Base-by-base conservation (phyloP, 1,284 basidiomycete genomes). In the Phellinidium pouzarii region DNA sequence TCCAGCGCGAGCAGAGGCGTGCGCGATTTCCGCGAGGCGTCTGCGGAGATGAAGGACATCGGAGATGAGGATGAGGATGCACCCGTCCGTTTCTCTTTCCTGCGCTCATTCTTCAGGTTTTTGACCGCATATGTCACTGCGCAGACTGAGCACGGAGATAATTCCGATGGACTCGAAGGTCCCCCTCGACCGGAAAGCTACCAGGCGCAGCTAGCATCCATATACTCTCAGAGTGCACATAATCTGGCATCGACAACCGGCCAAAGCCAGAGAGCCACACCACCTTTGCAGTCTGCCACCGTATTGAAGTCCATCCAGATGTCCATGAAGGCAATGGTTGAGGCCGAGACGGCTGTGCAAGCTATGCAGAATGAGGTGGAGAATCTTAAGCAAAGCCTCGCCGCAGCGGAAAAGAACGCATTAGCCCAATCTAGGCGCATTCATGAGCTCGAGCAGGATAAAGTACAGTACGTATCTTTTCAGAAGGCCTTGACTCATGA, bases 401-500 rank as follows among this genome's bases (percentile, higher is more conserved):
- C 62, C 3, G 72, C 74, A 8, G 63, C 71, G 44, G 65, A 67
- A 44, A 64, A 65, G 43, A 68, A 66, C 41, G 66, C 68, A 27
- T 63, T 65, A 2, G 64, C 66, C 4, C 78, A 75, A 59, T 62
- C 61, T 7, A 62, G 58, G 19, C 68, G 60, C 43, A 76, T 80
- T 11, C 55, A 51, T 2, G 55, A 63, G 34, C 56, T 78, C 29
- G 60, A 68, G 52, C 56, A 60, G 34, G 67, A 72, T 44, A 61
- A 66, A 8, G 57, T 65, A 40, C 64, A 47, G 60, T 66, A 52
- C 48, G 66, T 62, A 14, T 7, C 36, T 36, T 4, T 19, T 54
- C 4, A 3, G 14, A 17, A 40, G 31, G 14, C 31, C n/a, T 40
- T 20, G 14, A 40, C 17, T 27, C 46, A 31, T 34, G 17, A 34